Conservation (phyloP, 2,329 filamentous ascomycete genomes). For the Taxawa tesnikishii region DNA sequence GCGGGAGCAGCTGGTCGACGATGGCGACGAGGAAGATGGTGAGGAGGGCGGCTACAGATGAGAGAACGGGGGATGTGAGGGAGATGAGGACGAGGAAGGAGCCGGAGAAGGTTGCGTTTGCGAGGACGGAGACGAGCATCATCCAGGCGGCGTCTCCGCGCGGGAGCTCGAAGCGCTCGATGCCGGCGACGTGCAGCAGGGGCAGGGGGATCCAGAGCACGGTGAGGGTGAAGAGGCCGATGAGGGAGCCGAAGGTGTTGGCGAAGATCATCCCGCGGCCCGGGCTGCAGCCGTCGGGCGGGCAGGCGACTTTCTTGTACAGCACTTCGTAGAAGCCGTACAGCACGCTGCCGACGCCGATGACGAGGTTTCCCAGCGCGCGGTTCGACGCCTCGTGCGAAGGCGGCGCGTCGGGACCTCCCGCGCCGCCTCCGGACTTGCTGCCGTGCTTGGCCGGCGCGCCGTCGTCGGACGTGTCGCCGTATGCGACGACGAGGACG, state of each 20-base stretch:
- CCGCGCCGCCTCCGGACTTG: conserved; percentile 42
- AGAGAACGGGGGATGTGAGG: conserved; percentile 69
- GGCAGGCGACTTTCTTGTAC: conserved; percentile 88
- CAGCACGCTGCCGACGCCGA: conserved; percentile 78
- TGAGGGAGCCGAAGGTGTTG: conserved; percentile 79
- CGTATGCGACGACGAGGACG: conserved; percentile 91
- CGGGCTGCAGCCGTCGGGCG: conserved; percentile 74
- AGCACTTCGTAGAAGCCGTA: conserved; percentile 97
- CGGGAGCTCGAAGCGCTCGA: conserved; percentile 76
- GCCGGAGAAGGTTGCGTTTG: conserved; percentile 87
- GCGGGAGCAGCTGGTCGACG: conserved; percentile 74
- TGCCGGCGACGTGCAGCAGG: conserved; percentile 62
- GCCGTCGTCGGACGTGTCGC: conserved; percentile 55
- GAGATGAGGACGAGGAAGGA: conserved; percentile 88
- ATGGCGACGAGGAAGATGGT: conserved; percentile 96
- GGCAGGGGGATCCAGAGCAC: conserved; percentile 91
- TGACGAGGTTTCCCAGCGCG: conserved; percentile 78
- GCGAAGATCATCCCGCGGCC: conserved; percentile 93
- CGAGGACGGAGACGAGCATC: conserved; percentile 65
- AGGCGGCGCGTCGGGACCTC: conserved; percentile 29
- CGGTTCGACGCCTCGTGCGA: conserved; percentile 51
- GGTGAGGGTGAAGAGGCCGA: conserved; percentile 72
- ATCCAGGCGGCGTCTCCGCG: conserved; percentile 66
- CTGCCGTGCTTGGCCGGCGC: conserved; percentile 38
- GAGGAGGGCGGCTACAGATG: conserved; percentile 79